Conservation (phyloP, 1,284 basidiomycete species). For the Microbotryum intermedium region DNA sequence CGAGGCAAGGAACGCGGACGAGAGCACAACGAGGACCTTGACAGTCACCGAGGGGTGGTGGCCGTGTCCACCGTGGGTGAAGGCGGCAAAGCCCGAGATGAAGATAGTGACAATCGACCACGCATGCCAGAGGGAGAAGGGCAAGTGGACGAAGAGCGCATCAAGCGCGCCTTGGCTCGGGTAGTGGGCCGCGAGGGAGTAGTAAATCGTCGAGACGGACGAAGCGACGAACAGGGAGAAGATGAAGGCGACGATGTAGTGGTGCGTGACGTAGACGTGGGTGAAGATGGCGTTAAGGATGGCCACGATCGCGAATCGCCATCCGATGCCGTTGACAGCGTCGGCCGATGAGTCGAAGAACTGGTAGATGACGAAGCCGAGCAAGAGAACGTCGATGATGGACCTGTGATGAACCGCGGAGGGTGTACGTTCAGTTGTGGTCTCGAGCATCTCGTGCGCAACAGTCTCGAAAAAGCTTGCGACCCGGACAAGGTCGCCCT, state of each 20-base stretch:
- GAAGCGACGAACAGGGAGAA: constrained; percentile 40
- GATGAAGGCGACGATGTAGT: constrained; percentile 39
- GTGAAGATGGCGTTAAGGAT: constrained; percentile 35
- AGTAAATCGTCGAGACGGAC: constrained; percentile 41
- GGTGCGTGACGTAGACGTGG: constrained; percentile 13
- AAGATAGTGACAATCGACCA: constrained; percentile 40
- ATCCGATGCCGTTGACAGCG: constrained; percentile 37
- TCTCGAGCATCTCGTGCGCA: background rate
- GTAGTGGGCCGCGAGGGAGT: constrained; percentile 37
- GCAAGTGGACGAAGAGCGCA: constrained; percentile 39
- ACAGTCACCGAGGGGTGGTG: constrained; percentile 35
- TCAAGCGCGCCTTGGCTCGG: constrained; percentile 32
- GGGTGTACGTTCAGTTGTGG: background rate
- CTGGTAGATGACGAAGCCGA: constrained; percentile 38
- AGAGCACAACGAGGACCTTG: constrained; percentile 39
- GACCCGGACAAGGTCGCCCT: constrained; percentile 20
- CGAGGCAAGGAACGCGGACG: constrained; percentile 40
- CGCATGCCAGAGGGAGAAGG: constrained; percentile 37
- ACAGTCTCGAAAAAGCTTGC: no score
- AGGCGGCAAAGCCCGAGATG: constrained; percentile 40
- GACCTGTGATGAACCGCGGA: constrained; percentile 6
- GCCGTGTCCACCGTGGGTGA: constrained; percentile 30
- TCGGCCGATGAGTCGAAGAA: constrained; percentile 30
- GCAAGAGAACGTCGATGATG: constrained; percentile 36
- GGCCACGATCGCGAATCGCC: constrained; percentile 40